Evolutionary conservation across 179 eudicot species (phyloP), one percentile per base, ranked within the genome.

Genomic region (Vitellaria paradoxa): DNA sequence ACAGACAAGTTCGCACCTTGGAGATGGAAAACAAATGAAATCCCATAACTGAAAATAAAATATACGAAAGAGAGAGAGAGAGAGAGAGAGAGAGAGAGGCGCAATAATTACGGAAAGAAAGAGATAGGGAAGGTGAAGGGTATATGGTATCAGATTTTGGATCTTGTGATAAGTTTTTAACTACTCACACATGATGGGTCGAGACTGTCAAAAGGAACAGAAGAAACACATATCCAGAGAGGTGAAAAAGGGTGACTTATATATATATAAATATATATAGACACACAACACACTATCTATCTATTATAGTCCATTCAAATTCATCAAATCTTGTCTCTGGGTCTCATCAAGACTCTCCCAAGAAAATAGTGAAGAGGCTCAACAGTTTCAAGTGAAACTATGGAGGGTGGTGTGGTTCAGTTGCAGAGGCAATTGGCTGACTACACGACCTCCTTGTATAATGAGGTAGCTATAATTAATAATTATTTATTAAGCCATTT

Each of bases 391-490:
- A 76, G n/a, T 30, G 70, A 75, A 64, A 65, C 78, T 63, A 13
- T 59, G 21, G 81, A 73, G 89, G 89, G 73, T 42, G 74, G 45
- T 59, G 82, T 77, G 68, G 53, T 61, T 81, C 85, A 83, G 73
- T 80, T 87, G 84, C 86, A 84, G 52, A 81, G 83, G n/a, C 84
- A 83, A 67, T 80, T 79, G 68, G 55, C 73, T 53, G 91, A 88
- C 18, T 81, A 83, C 84, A 85, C 84, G 45, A 12, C 83, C 50
- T 89, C 88, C 80, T 82, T 89, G 83, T 87, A 81, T 46, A 79
- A 75, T 72, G 90, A 89, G 90, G 92, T 89, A 47, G 72, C 77
- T 61, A 21, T 26, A 23, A 12, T 10, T 0, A 5, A 40, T 76
- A 24, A 23, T 50, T 30, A 30, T 30, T 30, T 30, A 30, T 30